Conservation (phyloP, 1,139 yeast genomes). For the Debaryomyces robertsiae region DNA sequence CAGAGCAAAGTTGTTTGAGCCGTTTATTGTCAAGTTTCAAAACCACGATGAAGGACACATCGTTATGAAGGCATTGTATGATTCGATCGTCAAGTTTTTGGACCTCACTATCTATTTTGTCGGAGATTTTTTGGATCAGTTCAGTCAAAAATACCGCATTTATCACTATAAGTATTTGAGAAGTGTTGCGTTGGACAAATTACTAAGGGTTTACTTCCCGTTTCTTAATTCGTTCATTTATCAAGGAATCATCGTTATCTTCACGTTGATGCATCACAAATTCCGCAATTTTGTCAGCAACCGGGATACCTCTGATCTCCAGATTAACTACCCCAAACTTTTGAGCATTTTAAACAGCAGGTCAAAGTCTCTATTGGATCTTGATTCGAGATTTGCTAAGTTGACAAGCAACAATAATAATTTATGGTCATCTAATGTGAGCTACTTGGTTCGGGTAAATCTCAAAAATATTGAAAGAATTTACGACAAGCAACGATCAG, state of each 20-base stretch:
- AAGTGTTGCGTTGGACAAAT: slow-evolving; percentile 33
- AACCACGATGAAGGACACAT: slow-evolving; percentile 29
- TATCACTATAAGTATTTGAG: slow-evolving; percentile 12
- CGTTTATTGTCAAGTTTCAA: slow-evolving; percentile 46
- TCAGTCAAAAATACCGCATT: slow-evolving; percentile 20
- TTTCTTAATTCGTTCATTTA: slow-evolving; percentile 52
- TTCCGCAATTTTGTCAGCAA: slow-evolving; percentile 36
- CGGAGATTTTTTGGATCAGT: slow-evolving; percentile 22
- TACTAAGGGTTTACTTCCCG: slow-evolving; percentile 43
- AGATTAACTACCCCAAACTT: slow-evolving; percentile 20
- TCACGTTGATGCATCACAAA: slow-evolving; percentile 49
- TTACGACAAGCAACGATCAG: slow-evolving; percentile 23
- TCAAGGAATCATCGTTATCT: slow-evolving; percentile 55
- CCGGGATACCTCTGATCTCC: slow-evolving; percentile 19
- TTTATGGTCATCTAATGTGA: slow-evolving; percentile 43
- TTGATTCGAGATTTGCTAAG: slow-evolving; percentile 24
- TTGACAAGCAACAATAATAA: slow-evolving; percentile 23
- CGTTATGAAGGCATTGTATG: slow-evolving; percentile 34
- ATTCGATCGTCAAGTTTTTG: slow-evolving; percentile 43
- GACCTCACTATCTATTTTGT: slow-evolving; percentile 35
- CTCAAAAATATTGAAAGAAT: slow-evolving; percentile 33
- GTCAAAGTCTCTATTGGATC: slow-evolving; percentile 25
- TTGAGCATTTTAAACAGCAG: slow-evolving; percentile 28
- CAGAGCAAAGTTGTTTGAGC: slow-evolving; percentile 55
- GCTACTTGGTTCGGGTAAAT: slow-evolving; percentile 36